Conservation (phyloP, 345 rosid genomes). For the Camelina sativa region DNA sequence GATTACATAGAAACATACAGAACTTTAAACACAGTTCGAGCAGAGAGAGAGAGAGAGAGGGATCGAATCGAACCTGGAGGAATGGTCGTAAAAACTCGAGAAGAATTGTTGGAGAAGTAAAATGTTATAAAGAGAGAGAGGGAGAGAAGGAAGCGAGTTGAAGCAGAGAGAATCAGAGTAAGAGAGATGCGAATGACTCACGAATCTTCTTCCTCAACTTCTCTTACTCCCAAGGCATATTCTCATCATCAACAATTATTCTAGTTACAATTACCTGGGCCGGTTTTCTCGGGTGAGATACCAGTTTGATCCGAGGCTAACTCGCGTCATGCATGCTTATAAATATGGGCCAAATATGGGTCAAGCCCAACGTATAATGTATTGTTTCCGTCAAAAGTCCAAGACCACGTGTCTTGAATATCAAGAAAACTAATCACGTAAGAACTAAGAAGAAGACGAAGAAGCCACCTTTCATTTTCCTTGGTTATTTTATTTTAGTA, state of each 20-base stretch:
- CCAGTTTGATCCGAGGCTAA: no score
- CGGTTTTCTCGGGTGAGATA: no score
- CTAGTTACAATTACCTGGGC: no score
- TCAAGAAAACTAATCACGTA: no score
- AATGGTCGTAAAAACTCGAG: constrained; percentile 25
- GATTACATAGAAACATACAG: constrained; percentile 1
- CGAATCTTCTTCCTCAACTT: constrained; percentile 40
- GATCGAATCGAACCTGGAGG: constrained; percentile 36
- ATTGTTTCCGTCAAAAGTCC: no score
- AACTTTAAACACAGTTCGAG: neutral
- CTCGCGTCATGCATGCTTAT: neutral
- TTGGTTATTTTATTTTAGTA: neutral
- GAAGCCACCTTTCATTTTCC: neutral
- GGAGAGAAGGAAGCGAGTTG: constrained; percentile 10
- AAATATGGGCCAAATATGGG: neutral
- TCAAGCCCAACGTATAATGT: constrained; percentile 11
- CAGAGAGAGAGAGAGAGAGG: constrained; percentile 1
- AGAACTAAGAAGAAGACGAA: no score
- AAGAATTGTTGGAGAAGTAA: neutral
- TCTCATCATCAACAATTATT: no score
- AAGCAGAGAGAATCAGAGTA: constrained; percentile 35
- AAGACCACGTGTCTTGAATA: no score
- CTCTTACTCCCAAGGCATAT: no score
- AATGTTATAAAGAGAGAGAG: constrained; percentile 23
- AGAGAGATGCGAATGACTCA: constrained; percentile 46